phyloP scores from a whole-genome alignment of 306 rosid genomes.

The Acmispon strigosus region DNA sequence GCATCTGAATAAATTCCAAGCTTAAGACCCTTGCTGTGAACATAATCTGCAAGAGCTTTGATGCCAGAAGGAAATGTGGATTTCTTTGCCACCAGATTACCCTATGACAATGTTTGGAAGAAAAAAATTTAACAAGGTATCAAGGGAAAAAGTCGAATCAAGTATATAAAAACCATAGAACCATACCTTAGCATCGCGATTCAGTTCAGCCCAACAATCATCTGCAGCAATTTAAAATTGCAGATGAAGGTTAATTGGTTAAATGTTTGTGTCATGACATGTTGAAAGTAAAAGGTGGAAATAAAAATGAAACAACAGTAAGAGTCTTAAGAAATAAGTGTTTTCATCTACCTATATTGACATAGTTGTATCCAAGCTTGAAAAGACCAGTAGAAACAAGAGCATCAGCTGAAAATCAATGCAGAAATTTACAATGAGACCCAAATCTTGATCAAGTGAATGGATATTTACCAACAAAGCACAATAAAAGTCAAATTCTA shows the following conservation, averaged over 20 bases:
- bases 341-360: constrained; percentile 62
- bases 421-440: constrained; percentile 8
- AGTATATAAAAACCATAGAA: background rate
- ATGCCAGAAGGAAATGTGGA: constrained; percentile 92
- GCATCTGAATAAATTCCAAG: constrained; percentile 97
- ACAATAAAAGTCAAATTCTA: background rate
- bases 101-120: constrained; percentile 30
- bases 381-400: constrained; percentile 77
- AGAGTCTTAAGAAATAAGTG: background rate
- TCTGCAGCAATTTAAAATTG: constrained; percentile 34
- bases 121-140: background rate
- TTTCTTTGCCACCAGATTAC: constrained; percentile 63
- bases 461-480: background rate
- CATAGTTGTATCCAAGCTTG: constrained; percentile 83
- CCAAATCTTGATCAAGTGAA: background rate
- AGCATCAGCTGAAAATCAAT: constrained; percentile 75
- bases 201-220: constrained; percentile 97
- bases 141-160: background rate
- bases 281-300: background rate
- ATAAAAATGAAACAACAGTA: background rate
- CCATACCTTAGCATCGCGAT: constrained; percentile 58
- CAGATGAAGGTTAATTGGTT: background rate
- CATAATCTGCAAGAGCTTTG: constrained; percentile 85
- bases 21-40: constrained; percentile 89
- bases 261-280: background rate